Base-by-base conservation (phyloP, 345 rosid species). In the Salix brachista region DNA sequence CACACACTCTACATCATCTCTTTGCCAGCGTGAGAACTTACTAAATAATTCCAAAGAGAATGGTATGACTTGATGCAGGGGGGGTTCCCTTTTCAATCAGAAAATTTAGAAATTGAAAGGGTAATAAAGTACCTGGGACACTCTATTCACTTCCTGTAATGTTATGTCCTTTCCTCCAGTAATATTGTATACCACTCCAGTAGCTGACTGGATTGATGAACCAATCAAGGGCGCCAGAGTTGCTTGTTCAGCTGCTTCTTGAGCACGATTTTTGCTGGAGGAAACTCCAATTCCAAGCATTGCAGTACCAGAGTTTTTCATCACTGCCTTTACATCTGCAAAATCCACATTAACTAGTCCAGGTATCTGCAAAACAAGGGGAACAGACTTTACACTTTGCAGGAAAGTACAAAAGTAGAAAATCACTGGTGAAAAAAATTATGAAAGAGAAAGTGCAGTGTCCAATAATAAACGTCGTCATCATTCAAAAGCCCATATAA, bases 231-330 rank as follows among this genome's bases (percentile, higher is more conserved):
- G 99, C 78, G 99, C 97, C 85, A 93, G 82, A 39, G 96, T 96
- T 34, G 99, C 99, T 80, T 96, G 98, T 76, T 96, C 98, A 70
- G 99, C 99, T 1, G 99, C 99, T 86, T 93, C 99, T 90, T 90
- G 97, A 74, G 99, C 99, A 73, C 99, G 94, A 80, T 96, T 96
- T 82, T 93, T 96, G 91, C 99, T 86, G 58, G 98, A 93, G 66
- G 99, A 93, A 77, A 91, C 94, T 73, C 99, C 99, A n/a, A 96
- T 97, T 25, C 99, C 98, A 8, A 96, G 99, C 99, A 96, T 96
- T 74, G 98, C 98, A 64, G 99, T 93, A 68, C 98, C 99, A 8
- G 99, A 93, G 81, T 93, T 89, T 84, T 93, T 91, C 98, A 93
- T 96, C 56, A 91, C 97, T 12, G 99, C 98, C 87, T 89, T 91